Evolutionary conservation across 345 rosid genomes (phyloP), one percentile per base, ranked within the genome.

Genomic region (Crucihimalaya himalaica): DNA sequence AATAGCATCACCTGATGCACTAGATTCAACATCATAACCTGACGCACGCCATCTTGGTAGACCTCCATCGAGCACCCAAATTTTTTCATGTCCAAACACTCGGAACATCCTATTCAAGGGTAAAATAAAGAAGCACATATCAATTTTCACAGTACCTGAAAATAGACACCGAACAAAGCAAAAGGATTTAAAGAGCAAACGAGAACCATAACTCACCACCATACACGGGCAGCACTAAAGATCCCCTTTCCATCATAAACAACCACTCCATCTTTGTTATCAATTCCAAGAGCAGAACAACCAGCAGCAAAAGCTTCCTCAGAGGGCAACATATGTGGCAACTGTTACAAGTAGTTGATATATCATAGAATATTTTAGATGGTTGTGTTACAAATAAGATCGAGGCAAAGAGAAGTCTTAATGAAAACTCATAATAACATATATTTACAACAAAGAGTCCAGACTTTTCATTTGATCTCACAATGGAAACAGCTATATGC

Each of bases 231-330:
- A 54, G 99, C 98, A 77, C 99, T 92, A 72, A 90, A 96, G 78
- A 92, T 79, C 23, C 98, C 99, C 83, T 92, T 92, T 59, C 95
- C 99, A 86, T 96, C 99, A 77, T 96, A 96, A 76, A 96, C 99
- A 77, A 96, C 93, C 35, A 96, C 60, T 39, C 88, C 95, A 73
- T 96, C 92, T 35, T 89, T 88, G 80, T 96, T 96, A 23, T 88
- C 82, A 51, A 96, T 90, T 57, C 96, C 99, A 73, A 96, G 97
- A 69, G 97, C 89, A 73, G 99, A 92, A 57, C 80, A 96, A 70
- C 95, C 99, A 45, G 97, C 99, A 2, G 98, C 92, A 83, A 96
- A 96, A 63, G 96, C 99, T 79, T 90, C 91, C 88, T 96, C 97
- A 1, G 90, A 84, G 5, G 99, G 99, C 59, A 96, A 70, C 99